Evolutionary conservation across 2,329 filamentous ascomycete species (phyloP).

Genomic region (Penicillium sp.): DNA sequence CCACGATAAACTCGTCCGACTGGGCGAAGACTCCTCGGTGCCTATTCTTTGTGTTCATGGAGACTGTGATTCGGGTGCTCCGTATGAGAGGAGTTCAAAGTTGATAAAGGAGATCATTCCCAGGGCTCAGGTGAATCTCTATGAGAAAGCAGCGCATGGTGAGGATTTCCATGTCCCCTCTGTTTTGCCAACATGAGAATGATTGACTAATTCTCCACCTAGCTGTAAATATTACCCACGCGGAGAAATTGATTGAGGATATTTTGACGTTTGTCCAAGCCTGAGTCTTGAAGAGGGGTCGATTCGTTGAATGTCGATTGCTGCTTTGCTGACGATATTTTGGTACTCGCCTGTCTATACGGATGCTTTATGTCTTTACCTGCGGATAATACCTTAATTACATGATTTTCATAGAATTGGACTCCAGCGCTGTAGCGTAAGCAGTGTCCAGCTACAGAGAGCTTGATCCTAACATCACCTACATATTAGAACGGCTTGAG

Average conservation of each 20-base stretch:
- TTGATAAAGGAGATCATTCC: slow-evolving; percentile 27
- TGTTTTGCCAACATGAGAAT: background rate
- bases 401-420: no score
- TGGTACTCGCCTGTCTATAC: background rate
- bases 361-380: background rate
- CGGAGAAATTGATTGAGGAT: slow-evolving; percentile 18
- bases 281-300: background rate
- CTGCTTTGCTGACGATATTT: background rate
- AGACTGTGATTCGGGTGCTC: slow-evolving; percentile 29
- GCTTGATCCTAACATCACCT: no score
- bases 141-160: slow-evolving; percentile 33
- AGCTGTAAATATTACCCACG: slow-evolving; percentile 7
- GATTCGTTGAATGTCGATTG: background rate
- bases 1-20: slow-evolving; percentile 17
- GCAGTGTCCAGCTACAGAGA: no score
- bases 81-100: slow-evolving; percentile 25
- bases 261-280: slow-evolving; percentile 18
- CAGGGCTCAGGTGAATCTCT: slow-evolving; percentile 29
- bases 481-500: no score
- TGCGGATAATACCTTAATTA: no score
- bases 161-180: background rate
- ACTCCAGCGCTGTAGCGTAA: no score
- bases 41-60: slow-evolving; percentile 30
- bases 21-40: background rate
- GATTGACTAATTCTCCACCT: background rate